These are phyloP conservation scores for Cercospora zeina DNA, from an alignment of 2,329 filamentous ascomycete species.

Conservation along the genomic window DNA sequence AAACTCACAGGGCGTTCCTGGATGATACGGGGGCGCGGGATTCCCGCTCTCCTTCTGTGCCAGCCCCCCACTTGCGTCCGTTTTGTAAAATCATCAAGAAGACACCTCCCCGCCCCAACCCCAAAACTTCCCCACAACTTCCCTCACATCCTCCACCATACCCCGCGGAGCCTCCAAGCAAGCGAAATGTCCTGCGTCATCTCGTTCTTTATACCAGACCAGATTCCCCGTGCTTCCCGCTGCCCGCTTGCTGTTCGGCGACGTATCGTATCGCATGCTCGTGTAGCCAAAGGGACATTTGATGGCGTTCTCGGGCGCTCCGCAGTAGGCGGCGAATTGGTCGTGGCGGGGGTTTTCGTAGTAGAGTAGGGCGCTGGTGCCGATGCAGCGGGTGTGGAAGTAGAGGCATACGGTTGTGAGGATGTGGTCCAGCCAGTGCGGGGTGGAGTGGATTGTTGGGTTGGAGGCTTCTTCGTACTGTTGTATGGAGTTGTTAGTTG, in stretches of 20 bases:
- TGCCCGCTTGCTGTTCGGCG: slow-evolving; percentile 40
- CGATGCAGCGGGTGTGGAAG: slow-evolving; percentile 44
- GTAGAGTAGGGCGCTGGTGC: slow-evolving; percentile 43
- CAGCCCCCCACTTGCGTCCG: too few species aligned
- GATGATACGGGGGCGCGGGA: too few species aligned
- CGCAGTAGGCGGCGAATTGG: slow-evolving; percentile 43
- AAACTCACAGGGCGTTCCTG: too few species aligned
- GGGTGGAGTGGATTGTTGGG: slow-evolving; percentile 39
- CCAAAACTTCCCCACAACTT: slow-evolving; percentile 31
- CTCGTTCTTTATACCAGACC: slow-evolving; percentile 41
- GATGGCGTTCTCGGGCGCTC: slow-evolving; percentile 42
- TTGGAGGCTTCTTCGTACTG: slow-evolving; percentile 44
- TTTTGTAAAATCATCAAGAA: too few species aligned
- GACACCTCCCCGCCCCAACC: neutral
- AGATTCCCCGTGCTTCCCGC: slow-evolving; percentile 43
- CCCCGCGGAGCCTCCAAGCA: slow-evolving; percentile 36
- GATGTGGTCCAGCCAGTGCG: slow-evolving; percentile 40
- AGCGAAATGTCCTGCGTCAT: slow-evolving; percentile 37
- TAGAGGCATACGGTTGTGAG: slow-evolving; percentile 41
- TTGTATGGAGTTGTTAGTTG: too few species aligned
- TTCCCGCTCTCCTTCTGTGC: too few species aligned
- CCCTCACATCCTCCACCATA: slow-evolving; percentile 35
- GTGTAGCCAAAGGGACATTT: slow-evolving; percentile 44
- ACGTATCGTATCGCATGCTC: slow-evolving; percentile 44
- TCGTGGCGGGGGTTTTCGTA: slow-evolving; percentile 46